These are phyloP conservation scores for Lipomyces kockii DNA, from an alignment of 805 yeast genomes.

Conservation along the genomic window DNA sequence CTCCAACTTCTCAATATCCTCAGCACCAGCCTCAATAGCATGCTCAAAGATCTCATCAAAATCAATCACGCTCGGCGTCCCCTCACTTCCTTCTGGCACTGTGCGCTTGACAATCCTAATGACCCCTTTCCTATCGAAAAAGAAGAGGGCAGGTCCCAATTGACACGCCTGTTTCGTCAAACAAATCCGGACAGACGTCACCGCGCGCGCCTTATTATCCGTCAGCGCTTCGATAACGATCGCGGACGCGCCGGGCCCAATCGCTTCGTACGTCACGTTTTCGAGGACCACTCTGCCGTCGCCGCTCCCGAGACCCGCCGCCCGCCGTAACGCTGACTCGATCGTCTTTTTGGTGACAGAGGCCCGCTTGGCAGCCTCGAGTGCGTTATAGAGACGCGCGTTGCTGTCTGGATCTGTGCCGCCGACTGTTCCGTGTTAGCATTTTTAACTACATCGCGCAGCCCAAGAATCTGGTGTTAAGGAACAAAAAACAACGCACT, in stretches of 20 bases:
- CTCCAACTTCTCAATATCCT: constrained; percentile 51
- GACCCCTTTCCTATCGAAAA: constrained; percentile 80
- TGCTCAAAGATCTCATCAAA: constrained; percentile 76
- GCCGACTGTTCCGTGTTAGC: constrained; percentile 49
- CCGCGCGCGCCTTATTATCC: constrained; percentile 83
- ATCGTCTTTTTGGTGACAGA: constrained; percentile 83
- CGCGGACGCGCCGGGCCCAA: constrained; percentile 92
- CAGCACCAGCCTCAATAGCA: constrained; percentile 74
- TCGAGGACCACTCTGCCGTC: constrained; percentile 50
- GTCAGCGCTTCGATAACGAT: constrained; percentile 84
- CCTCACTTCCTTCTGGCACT: constrained; percentile 42
- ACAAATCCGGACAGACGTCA: constrained; percentile 73
- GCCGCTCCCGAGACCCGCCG: constrained; percentile 64
- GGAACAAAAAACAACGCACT: constrained; percentile 32
- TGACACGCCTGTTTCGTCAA: constrained; percentile 66
- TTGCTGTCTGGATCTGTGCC: constrained; percentile 68
- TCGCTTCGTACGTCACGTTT: constrained; percentile 76
- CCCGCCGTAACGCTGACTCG: constrained; percentile 86
- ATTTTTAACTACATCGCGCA: background rate
- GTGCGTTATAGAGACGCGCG: constrained; percentile 65
- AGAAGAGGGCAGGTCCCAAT: constrained; percentile 75
- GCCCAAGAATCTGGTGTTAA: constrained; percentile 6
- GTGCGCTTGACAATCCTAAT: constrained; percentile 44
- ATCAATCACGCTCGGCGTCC: constrained; percentile 25
- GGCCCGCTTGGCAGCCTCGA: constrained; percentile 76